Percentiles rank a stretch among this genome's conserved stretches.
phyloP scores from a whole-genome alignment of 257 asterid genomes.

The Nemophila menziesii region DNA sequence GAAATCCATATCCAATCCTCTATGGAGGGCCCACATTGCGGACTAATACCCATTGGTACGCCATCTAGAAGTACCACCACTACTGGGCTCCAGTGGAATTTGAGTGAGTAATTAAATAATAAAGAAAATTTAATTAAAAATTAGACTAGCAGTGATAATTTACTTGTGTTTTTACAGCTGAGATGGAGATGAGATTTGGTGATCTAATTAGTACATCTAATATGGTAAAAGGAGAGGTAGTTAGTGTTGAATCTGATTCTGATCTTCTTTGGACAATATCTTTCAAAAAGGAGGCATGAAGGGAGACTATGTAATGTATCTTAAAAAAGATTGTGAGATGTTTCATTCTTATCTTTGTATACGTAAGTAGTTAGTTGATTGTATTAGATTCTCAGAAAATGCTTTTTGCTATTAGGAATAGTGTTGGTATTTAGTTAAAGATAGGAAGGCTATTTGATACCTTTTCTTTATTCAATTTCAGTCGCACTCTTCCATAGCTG shows the following conservation, averaged over 20 bases:
- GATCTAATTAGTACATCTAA: conserved; percentile 84
- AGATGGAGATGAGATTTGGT: conserved; percentile 74
- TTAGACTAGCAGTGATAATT: not conserved
- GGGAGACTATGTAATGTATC: no score
- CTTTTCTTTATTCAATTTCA: no score
- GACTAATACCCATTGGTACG: conserved; percentile 64
- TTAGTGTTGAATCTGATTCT: conserved; percentile 65
- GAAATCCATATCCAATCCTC: conserved; percentile 47
- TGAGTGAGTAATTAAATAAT: conserved; percentile 35
- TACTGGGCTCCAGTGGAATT: conserved; percentile 87
- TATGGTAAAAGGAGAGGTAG: conserved; percentile 39
- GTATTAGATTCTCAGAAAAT: no score
- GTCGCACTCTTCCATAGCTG: no score
- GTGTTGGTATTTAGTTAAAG: no score
- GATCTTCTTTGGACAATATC: conserved; percentile 93
- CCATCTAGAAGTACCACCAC: conserved; percentile 57
- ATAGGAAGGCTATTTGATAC: no score
- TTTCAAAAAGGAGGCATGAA: conserved; percentile 29
- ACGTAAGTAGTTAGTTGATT: no score
- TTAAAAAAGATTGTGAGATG: no score
- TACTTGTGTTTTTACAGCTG: conserved; percentile 25
- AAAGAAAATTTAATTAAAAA: not conserved
- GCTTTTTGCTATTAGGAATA: no score
- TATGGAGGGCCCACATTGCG: conserved; percentile 86
- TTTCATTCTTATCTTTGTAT: no score